These are phyloP conservation scores for Lenwebbia sp. DNA, from an alignment of 345 rosid species.

Conservation along the genomic window DNA sequence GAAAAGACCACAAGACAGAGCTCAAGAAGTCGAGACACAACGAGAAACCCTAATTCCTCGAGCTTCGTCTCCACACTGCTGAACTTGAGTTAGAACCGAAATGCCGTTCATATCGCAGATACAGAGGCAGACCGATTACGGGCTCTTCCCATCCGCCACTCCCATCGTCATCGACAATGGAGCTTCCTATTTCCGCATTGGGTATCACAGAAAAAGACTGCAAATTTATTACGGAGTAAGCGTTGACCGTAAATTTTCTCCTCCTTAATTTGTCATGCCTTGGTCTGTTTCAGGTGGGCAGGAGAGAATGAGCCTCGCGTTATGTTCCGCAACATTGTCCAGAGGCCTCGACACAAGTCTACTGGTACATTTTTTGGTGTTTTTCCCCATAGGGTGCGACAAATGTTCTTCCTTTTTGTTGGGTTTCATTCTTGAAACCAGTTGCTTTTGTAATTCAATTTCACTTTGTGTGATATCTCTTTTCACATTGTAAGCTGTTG, in stretches of 20 bases:
- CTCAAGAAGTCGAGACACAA: background rate
- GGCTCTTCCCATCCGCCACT: slow-evolving; percentile 39
- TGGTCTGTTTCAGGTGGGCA: slow-evolving; percentile 62
- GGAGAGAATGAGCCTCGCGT: slow-evolving; percentile 93
- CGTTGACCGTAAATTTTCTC: background rate
- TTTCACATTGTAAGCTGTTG: background rate
- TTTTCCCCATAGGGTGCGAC: background rate
- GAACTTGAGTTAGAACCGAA: background rate
- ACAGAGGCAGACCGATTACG: slow-evolving; percentile 71
- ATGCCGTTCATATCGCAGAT: slow-evolving; percentile 58
- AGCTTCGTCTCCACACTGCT: background rate
- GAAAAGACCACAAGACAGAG: background rate
- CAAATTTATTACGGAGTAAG: background rate
- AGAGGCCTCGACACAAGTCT: slow-evolving; percentile 90
- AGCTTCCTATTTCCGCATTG: slow-evolving; percentile 89
- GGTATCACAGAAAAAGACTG: slow-evolving; percentile 39
- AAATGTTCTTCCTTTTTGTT: background rate
- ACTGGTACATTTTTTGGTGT: slow-evolving; percentile 35
- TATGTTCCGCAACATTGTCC: slow-evolving; percentile 91
- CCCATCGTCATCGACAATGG: slow-evolving; percentile 99
- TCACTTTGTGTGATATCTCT: background rate
- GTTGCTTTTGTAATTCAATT: background rate
- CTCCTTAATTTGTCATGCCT: background rate
- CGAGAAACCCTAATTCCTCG: background rate
- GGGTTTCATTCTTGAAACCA: background rate